Evolutionary conservation across 352 stramenopile species (phyloP), one percentile per base, ranked within the genome.

Genomic region (Phytophthora capsici): DNA sequence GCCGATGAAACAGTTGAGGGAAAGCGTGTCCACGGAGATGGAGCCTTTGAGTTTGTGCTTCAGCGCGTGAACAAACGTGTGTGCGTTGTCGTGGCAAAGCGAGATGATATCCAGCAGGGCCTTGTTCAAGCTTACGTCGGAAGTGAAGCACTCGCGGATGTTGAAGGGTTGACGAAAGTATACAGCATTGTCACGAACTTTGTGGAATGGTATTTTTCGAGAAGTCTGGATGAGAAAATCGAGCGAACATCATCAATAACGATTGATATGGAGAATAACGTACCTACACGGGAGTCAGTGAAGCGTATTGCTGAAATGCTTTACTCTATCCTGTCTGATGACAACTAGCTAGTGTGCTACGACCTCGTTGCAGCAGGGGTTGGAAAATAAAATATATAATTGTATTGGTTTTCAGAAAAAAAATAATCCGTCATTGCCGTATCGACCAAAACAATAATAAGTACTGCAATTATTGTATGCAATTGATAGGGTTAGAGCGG

Each of bases 151-250:
- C 55, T 74, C 30, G n/a, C 60, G 43, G 66, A 74, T 60, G 60
- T 74, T 17, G 48, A 70, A 63, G 66, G 66, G 54, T 34, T 75
- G 61, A 23, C 66, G 34, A 51, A 61, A 46, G 43, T 71, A 12
- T 67, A 67, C 66, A 71, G 46, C 50, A 56, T 71, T 55, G 66
- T 75, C 60, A 75, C 66, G 55, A 75, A 62, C 51, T 75, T 64
- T 32, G 32, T 56, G 41, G 59, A 70, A 57, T 70, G 66, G 60
- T 43, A 22, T 47, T 70, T 74, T 46, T 74, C 66, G 16, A 70
- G 49, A 70, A 63, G 46, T 53, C 22, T 69, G 49, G 54, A 70
- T 58, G 59, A 63, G 8, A 60, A 45, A 60, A 43, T 60, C 37
- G 40, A 60, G 53, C 53, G 43, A 45, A 30, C 48, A 26, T 38